Base-by-base conservation (phyloP, 768 basidiomycete species). In the Suillus lakei region DNA sequence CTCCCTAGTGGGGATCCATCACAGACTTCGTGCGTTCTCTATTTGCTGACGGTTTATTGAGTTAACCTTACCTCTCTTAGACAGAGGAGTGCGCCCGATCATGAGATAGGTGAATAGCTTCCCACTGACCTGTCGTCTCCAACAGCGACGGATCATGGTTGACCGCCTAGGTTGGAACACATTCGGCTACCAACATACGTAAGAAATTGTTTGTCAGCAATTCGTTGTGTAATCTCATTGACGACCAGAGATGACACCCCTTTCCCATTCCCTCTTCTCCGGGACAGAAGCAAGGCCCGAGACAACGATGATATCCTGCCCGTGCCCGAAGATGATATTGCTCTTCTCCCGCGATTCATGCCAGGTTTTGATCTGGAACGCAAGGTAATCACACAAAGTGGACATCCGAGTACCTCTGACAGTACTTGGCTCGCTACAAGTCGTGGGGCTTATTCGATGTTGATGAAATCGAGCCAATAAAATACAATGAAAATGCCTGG, bases 401-500 rank as follows among this genome's bases (percentile, higher is more conserved):
- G 26, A 12, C 26, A 28, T 26, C 16, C 10, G 56, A 39, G 38
- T 18, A 28, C 10, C 38, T 58, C 56, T 58, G 56, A 58, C 28
- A 39, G 10, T 28, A 10, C 32, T 10, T 39, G 21, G 21, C 21
- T n/a, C 34, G 10, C 18, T 39, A 23, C 23, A 58, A 58, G 56
- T 18, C 36, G 8, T 58, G 56, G 56, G 16, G 38, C 16, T 18
- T 39, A 39, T 58, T 58, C 8, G 56, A 39, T 5, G 38, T 62
- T 16, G 61, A 62, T 38, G 46, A 55, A 34, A 21, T 62, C 15
- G 48, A 23, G 54, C 18, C 46, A 36, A 56, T 62, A 54, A 54
- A 26, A 18, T 62, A 59, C 54, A 56, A 62, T 36, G 61, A 62
- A n/a, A 54, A 38, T 34, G 61, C 61, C 6, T 62, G 61, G 61